Conservation (phyloP, 2,329 filamentous ascomycete species). For the Aschersonia sp. region DNA sequence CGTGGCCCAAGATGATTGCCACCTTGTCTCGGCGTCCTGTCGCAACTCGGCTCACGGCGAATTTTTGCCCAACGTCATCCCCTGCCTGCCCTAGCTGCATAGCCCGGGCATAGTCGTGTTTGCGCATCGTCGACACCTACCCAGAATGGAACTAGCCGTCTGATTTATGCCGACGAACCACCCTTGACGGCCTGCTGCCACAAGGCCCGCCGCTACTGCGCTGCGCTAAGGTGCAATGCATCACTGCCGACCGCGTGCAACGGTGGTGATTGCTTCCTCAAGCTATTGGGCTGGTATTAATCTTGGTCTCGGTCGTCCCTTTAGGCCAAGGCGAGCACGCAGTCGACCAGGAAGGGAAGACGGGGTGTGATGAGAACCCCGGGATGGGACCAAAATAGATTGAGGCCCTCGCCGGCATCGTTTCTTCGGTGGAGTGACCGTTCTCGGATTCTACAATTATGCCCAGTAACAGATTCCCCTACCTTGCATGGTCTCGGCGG, state of each 20-base stretch:
- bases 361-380: neutral
- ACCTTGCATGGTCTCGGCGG: too few relatives aligned
- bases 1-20: too few relatives aligned
- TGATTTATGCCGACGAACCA: neutral
- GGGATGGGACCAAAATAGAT: neutral
- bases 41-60: too few relatives aligned
- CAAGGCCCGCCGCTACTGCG: neutral
- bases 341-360: neutral
- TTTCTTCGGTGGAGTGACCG: too few relatives aligned
- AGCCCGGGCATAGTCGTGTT: neutral
- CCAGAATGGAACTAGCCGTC: neutral
- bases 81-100: neutral
- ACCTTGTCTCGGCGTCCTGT: too few relatives aligned
- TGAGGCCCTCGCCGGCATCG: neutral
- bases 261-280: neutral
- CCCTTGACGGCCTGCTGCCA: neutral
- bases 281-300: neutral
- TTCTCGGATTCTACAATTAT: too few relatives aligned
- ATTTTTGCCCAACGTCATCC: too few relatives aligned
- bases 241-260: neutral
- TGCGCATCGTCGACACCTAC: neutral
- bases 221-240: neutral
- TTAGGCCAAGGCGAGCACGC: neutral
- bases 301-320: too few relatives aligned
- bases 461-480: too few relatives aligned